Base-by-base conservation (phyloP, 73 alveolate species). In the Urostyla sp. region DNA sequence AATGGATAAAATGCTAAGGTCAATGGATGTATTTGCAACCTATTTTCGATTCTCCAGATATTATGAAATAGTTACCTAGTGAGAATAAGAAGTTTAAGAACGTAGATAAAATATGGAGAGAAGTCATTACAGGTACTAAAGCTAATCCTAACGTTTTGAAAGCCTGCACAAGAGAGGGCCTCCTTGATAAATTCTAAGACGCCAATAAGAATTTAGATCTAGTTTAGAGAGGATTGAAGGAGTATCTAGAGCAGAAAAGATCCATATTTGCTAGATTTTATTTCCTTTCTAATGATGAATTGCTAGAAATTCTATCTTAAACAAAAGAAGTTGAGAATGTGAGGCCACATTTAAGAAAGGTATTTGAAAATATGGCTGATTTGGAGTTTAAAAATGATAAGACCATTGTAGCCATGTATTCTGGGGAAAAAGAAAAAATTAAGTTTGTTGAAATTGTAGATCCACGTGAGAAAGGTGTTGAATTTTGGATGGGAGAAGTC, bases 401-500 rank as follows among this genome's bases (percentile, higher is more conserved):
- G 90, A 90, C 94, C 72, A 97, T 97, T 28, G 89, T 93, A 28
- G 98, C 98, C 49, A 81, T 95, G 93, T 92, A 77, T 73, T 95
- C 99, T 13, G 90, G 98, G 35, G 98, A 92, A 72, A 91, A 92
- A 46, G 99, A 96, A 88, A 90, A 85, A 75, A 95, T 96, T 69
- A 92, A 96, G 52, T 95, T 97, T 85, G 96, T 81, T 0, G 96
- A 90, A 52, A 87, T 83, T 49, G 97, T 96, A 0, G 98, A 95
- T 78, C 99, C 98, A 10, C 96, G 96, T 45, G 98, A 92, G 8
- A 95, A 96, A 90, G 96, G 98, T 54, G 99, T 98, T 21, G 99
- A 98, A 80, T 96, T 90, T 67, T 98, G 99, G 99, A 98, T 98
- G 99, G 97, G 98, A 67, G 99, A 98, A 61, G 96, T 98, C 67